A percentile compares a stretch with the other conserved stretches of the same genome.
Conservation (phyloP, 140 eudicot species). For the Anethum foeniculum region DNA sequence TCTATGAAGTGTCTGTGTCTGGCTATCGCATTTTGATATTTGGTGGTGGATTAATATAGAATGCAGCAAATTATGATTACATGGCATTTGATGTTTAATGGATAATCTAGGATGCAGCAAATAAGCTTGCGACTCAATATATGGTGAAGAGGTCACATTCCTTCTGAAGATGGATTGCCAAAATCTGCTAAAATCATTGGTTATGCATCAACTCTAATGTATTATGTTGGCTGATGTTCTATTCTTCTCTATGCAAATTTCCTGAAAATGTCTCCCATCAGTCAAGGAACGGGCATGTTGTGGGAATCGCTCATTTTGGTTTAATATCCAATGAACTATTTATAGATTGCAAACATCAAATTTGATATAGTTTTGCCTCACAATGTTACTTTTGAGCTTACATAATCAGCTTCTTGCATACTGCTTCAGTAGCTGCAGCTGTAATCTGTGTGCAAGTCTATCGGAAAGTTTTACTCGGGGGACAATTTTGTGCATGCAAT, state of each 20-base stretch:
- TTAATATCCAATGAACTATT: neutral
- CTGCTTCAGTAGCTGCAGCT: neutral
- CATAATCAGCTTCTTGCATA: neutral
- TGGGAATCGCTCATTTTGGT: neutral
- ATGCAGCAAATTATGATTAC: neutral
- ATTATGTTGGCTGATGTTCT: neutral
- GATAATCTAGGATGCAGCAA: neutral
- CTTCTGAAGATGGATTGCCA: neutral
- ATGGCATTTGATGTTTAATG: neutral
- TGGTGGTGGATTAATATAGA: neutral
- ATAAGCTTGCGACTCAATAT: neutral
- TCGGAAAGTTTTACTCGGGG: neutral
- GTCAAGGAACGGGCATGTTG: neutral
- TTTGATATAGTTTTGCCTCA: neutral
- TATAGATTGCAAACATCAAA: neutral
- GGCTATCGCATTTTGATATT: neutral
- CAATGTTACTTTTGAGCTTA: neutral
- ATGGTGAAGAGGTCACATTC: neutral
- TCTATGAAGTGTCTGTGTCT: neutral
- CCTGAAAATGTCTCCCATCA: neutral
- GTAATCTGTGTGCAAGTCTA: neutral
- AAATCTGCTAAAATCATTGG: neutral
- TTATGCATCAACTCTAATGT: neutral
- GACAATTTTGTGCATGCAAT: neutral
- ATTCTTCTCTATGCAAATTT: neutral